Conservation (phyloP, 176 grass and related monocot genomes). For the Rhipidocladum racemiflorum region DNA sequence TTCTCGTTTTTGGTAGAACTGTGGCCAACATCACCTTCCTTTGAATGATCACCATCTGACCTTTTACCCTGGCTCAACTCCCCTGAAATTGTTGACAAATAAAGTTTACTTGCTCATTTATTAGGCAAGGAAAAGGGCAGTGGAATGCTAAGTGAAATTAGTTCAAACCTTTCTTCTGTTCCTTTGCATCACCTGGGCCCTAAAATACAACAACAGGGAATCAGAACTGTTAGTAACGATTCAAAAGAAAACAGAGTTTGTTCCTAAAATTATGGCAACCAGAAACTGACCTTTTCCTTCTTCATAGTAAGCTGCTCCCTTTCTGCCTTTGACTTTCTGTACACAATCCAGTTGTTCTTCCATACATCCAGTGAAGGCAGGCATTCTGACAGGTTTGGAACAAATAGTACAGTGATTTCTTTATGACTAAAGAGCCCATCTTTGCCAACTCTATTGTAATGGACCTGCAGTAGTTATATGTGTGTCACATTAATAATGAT, state of each 20-base stretch:
- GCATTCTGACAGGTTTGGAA: constrained; percentile 80
- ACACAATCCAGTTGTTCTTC: constrained; percentile 70
- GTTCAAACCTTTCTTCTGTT: constrained; percentile 50
- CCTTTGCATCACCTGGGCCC: constrained; percentile 60
- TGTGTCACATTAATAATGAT: background rate
- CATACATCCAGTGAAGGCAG: constrained; percentile 73
- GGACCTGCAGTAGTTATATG: constrained; percentile 52
- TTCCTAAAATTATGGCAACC: background rate
- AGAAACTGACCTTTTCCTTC: constrained; percentile 71
- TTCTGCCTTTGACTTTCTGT: constrained; percentile 63
- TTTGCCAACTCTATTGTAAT: constrained; percentile 84
- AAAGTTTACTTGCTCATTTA: constrained; percentile 3
- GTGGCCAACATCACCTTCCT: constrained; percentile 23
- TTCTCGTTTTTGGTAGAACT: constrained; percentile 38
- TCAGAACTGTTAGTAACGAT: background rate
- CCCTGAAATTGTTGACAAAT: constrained; percentile 33
- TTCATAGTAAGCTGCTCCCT: constrained; percentile 52
- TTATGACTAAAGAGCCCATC: constrained; percentile 77
- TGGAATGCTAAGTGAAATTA: constrained; percentile 9
- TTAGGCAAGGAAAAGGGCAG: background rate
- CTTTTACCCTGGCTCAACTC: constrained; percentile 26
- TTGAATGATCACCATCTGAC: constrained; percentile 19
- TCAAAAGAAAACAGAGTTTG: background rate
- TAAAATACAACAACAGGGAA: constrained; percentile 31
- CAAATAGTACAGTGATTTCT: constrained; percentile 89